Evolutionary conservation across 768 basidiomycete genomes (phyloP).

Genomic region (Lentinula guzmanii): DNA sequence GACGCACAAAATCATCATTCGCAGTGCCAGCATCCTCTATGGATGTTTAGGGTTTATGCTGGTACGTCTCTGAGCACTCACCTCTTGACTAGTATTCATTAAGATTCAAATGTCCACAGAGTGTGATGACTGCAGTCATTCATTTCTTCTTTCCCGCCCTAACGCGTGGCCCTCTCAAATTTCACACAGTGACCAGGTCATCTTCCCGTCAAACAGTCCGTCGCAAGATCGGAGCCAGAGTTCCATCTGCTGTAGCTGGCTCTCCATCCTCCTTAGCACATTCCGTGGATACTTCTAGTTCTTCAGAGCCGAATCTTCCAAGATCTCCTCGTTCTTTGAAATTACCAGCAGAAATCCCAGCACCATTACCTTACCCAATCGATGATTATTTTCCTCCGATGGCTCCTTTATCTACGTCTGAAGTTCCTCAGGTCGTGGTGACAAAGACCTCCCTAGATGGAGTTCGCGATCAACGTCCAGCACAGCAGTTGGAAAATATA

Average conservation of each 20-base stretch:
- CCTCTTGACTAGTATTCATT: neutral
- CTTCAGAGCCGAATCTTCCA: neutral
- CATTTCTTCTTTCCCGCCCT: neutral
- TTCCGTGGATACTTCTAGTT: neutral
- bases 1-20: neutral
- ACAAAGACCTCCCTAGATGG: neutral
- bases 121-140: neutral
- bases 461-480: neutral
- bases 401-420: neutral
- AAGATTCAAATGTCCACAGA: neutral
- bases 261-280: neutral
- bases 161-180: neutral
- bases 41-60: neutral
- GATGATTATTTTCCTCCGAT: neutral
- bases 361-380: neutral
- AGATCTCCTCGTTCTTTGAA: neutral
- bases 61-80: neutral
- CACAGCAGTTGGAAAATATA: neutral
- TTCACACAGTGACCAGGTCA: neutral
- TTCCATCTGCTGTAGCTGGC: neutral
- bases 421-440: neutral
- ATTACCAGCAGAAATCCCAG: neutral
- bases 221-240: neutral
- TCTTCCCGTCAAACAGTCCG: neutral
- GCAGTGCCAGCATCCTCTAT: neutral